Evolutionary conservation across 164 flowering plant genomes (phyloP), one percentile per base, ranked within the genome.

Genomic region (Chimonanthus salicifolius): DNA sequence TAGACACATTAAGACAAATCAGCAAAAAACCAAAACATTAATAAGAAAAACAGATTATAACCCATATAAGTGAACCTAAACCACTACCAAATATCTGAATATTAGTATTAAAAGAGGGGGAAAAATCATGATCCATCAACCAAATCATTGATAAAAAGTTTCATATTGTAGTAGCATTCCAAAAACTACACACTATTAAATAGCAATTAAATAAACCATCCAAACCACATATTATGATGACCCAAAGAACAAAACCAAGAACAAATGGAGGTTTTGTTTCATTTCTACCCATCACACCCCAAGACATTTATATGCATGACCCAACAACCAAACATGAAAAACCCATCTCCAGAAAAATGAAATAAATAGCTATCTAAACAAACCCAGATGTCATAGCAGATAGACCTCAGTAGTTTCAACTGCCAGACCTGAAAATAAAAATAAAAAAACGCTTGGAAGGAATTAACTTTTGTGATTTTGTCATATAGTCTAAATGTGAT

Each of bases 241-340:
- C 70, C 70, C 43, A 48, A 48, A 33, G 2, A 33, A 33, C 33
- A 18, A 16, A 68, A 48, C 21, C 13, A 15, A 45, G 10, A 68
- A 68, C 58, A 68, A 68, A 68, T 68, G 54, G 21, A 68, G 54
- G 50, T 7, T 44, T 66, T 66, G 44, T 44, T 33, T 33, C 33
- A 46, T 66, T 5, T 13, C 49, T 45, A 66, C 46, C 13, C n/a
- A 54, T 54, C 60, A 54, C 11, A 54, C 60, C 60, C 60, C 60
- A 54, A 4, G 4, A 54, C 16, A 54, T 33, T 33, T 54, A 54
- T 11, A 54, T 54, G 60, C 4, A 54, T 54, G n/a, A 5, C 60
- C 60, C 60, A 54, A 54, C 60, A 54, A 54, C 11, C 11, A 54
- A 54, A 54, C 60, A 54, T 54, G 2, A 3, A 54, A 54, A 54